Base-by-base conservation (phyloP, 2,329 filamentous ascomycete genomes). In the Penicillium sp. region DNA sequence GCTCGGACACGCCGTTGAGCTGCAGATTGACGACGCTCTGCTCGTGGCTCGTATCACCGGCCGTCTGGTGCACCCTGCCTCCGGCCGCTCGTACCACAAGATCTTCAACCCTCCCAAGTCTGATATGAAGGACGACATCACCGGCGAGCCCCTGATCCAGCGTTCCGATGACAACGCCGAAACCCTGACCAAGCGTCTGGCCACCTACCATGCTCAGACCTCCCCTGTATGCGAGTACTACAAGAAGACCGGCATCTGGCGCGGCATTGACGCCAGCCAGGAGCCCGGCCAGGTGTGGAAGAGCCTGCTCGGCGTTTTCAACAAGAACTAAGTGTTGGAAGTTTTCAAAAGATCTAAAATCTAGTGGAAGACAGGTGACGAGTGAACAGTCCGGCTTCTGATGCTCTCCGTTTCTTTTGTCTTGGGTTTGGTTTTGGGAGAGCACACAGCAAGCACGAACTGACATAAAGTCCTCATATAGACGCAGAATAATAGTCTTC, bases 101-200 rank as follows among this genome's bases (percentile, higher is more conserved):
- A 88, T 94, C 75, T 99, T 99, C 86, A 97, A 96, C 84, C 94
- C 94, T 46, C 94, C 94, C 67, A 96, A 96, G 85, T 78, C 85
- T 66, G 68, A 83, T 61, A 97, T 97, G 94, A 95, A 86, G 72
- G 94, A 99, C 76, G 94, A 99, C 75, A 76, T 96, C 63, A 97
- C 94, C 18, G 94, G 94, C 74, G 94, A 99, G 82, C 92, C 92
- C 44, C 81, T 99, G 63, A 88, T 97, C 68, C 94, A 97, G 81
- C 87, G 94, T 68, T 92, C 89, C 62, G 94, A 99, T 73, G 94
- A 99, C 80, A 99, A 97, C 74, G 92, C 89, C 64, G 92, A 92
- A 8, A 90, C 94, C 40, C 84, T 99, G 60, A 92, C 91, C 84
- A 99, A 96, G 86, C 88, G 94, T 58, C 82, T 99, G 54, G 80